phyloP scores from a whole-genome alignment of 169 alveolate genomes.

The Perkinsus chesapeaki region DNA sequence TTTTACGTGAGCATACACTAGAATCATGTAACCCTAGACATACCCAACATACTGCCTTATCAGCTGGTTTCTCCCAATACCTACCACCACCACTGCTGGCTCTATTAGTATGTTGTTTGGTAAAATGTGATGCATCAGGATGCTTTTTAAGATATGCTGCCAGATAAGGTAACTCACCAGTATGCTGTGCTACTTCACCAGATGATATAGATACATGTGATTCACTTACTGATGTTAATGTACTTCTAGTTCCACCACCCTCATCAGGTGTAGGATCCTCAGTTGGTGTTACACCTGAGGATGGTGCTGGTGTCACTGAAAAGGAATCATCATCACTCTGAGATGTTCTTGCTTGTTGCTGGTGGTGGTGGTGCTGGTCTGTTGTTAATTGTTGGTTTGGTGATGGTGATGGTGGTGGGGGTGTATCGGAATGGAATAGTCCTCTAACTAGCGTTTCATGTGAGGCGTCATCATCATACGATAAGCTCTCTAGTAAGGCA shows the following conservation, averaged over 20 bases:
- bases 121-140: background rate
- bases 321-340: too few relatives aligned
- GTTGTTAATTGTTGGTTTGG: too few relatives aligned
- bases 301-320: background rate
- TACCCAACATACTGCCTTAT: background rate
- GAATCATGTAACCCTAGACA: background rate
- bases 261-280: background rate
- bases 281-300: background rate
- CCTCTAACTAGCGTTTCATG: background rate
- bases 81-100: background rate
- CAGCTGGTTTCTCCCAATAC: background rate
- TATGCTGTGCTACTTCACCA: background rate
- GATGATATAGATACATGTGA: background rate
- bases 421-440: background rate
- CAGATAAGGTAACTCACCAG: background rate
- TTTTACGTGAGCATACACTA: background rate
- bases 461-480: background rate
- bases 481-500: background rate
- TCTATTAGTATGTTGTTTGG: background rate
- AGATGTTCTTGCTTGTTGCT: too few relatives aligned
- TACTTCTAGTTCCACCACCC: background rate
- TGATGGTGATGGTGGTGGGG: background rate
- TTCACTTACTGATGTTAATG: background rate
- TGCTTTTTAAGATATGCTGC: background rate
- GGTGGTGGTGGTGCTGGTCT: too few relatives aligned